Conservation (phyloP, 2,329 filamentous ascomycete genomes). For the Aspergillus cejpii region DNA sequence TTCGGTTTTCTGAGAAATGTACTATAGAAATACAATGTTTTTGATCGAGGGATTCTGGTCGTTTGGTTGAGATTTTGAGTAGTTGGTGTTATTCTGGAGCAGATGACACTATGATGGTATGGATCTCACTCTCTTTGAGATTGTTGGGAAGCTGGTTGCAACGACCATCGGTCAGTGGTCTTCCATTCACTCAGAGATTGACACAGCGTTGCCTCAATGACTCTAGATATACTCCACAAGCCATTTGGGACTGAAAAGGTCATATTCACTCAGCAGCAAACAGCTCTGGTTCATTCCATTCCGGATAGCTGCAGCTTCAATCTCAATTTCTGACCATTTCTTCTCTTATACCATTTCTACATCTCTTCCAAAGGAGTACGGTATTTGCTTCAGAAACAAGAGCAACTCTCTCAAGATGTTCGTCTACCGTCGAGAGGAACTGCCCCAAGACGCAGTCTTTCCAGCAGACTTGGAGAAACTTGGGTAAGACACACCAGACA, state of each 20-base stretch:
- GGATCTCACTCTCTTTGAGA: not conserved
- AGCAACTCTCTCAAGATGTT: slow-evolving; percentile 56
- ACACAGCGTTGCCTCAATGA: not conserved
- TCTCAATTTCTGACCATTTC: not conserved
- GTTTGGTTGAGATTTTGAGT: not conserved
- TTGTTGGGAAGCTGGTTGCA: not conserved
- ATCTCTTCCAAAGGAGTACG: not conserved
- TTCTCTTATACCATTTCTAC: not conserved
- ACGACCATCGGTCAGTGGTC: not conserved
- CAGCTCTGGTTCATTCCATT: not conserved
- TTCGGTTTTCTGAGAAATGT: slow-evolving; percentile 10
- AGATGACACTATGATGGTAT: not conserved
- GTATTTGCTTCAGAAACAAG: not conserved
- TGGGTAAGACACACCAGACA: slow-evolving; percentile 51
- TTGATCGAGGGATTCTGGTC: not conserved
- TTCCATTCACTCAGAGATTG: not conserved
- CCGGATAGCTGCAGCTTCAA: slow-evolving; percentile 6
- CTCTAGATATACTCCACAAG: no score
- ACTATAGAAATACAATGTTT: slow-evolving; percentile 9
- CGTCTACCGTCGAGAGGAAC: slow-evolving; percentile 58
- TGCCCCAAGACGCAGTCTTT: slow-evolving; percentile 65
- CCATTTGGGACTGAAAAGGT: no score
- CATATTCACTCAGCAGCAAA: not conserved
- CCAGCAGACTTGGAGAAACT: slow-evolving; percentile 60
- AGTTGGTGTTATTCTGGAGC: not conserved